Evolutionary conservation across 768 basidiomycete species (phyloP).

Genomic region (Boletus barrowsii): DNA sequence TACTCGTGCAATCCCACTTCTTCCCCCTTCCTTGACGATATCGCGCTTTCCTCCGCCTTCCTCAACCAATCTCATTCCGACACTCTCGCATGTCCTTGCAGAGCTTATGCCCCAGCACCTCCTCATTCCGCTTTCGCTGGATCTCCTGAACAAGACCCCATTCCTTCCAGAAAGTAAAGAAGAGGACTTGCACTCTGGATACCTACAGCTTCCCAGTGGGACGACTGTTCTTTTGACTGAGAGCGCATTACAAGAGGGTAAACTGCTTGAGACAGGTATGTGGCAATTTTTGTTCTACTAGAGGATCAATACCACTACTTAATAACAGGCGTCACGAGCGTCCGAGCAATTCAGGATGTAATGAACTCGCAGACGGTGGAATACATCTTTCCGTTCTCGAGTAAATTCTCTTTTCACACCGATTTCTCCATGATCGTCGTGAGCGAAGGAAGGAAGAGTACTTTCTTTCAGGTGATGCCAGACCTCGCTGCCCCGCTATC

Average conservation of each 20-base stretch:
- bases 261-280: slow-evolving; percentile 48
- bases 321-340: slow-evolving; percentile 55
- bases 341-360: slow-evolving; percentile 60
- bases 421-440: slow-evolving; percentile 66
- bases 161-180: slow-evolving; percentile 68
- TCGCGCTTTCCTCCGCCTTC: slow-evolving; percentile 56
- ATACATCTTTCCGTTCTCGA: slow-evolving; percentile 72
- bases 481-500: neutral
- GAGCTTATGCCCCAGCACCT: slow-evolving; percentile 57
- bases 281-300: neutral
- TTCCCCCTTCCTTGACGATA: slow-evolving; percentile 64
- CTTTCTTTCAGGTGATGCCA: slow-evolving; percentile 61
- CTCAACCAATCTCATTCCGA: slow-evolving; percentile 34
- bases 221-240: slow-evolving; percentile 64
- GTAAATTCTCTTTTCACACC: slow-evolving; percentile 66
- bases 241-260: slow-evolving; percentile 64
- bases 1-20: slow-evolving; percentile 61
- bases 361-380: slow-evolving; percentile 64
- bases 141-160: slow-evolving; percentile 51
- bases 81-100: slow-evolving; percentile 52
- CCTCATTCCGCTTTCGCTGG: slow-evolving; percentile 58
- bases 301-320: neutral
- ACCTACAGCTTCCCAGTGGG: slow-evolving; percentile 67
- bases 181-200: slow-evolving; percentile 72
- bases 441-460: slow-evolving; percentile 62